Percentiles rank a stretch among this genome's conserved stretches.
These are phyloP conservation scores for Striga asiatica DNA, from an alignment of 257 asterid genomes.

Conservation along the genomic window DNA sequence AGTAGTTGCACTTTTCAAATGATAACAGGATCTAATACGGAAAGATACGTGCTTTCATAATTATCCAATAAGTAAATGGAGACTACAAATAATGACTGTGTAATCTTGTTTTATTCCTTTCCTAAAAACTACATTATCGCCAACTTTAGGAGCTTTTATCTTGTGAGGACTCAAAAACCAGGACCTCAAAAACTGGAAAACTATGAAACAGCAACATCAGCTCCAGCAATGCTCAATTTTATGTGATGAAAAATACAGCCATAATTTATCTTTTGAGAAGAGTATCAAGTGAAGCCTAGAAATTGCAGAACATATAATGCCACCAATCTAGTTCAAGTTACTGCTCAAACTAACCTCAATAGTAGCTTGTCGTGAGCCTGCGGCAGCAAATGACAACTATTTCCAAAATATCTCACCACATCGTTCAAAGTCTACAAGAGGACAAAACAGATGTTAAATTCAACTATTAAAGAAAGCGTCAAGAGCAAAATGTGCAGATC, in stretches of 20 bases:
- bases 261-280: background rate
- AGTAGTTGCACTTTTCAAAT: too few relatives aligned
- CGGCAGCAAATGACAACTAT: constrained; percentile 53
- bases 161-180: too few relatives aligned
- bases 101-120: too few relatives aligned
- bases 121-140: too few relatives aligned
- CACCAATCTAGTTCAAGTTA: too few relatives aligned
- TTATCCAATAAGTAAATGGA: background rate
- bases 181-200: background rate
- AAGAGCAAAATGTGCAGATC: too few relatives aligned
- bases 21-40: background rate
- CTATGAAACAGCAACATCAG: background rate
- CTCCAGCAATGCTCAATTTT: background rate
- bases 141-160: too few relatives aligned
- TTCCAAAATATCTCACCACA: constrained; percentile 38
- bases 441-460: background rate
- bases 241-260: background rate
- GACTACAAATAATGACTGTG: background rate
- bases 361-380: constrained; percentile 52
- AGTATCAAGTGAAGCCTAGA: background rate
- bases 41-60: background rate
- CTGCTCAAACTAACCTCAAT: constrained; percentile 44
- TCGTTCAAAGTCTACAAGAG: constrained; percentile 63
- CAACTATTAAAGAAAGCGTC: too few relatives aligned
- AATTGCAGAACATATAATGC: background rate